Base-by-base conservation (phyloP, 352 stramenopile genomes). In the Globisporangium uncinulatum region DNA sequence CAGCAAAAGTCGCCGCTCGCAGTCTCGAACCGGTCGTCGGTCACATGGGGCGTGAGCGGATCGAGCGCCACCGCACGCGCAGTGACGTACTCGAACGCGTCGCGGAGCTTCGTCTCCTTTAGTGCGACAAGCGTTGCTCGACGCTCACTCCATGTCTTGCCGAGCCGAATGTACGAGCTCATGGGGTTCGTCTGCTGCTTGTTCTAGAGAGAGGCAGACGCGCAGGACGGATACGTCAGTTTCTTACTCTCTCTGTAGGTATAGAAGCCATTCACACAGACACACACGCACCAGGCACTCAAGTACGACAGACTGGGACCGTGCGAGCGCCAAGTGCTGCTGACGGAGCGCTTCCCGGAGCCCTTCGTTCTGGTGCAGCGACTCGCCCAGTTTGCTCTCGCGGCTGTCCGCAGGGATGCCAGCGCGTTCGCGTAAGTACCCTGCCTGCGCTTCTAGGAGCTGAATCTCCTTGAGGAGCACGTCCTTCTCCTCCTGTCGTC, bases 141-240 rank as follows among this genome's bases (percentile, higher is more conserved):
- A 8, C 54, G 56, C 29, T 66, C 56, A 0, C 36, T 42, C 54
- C 52, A 67, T 19, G 75, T 66, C 6, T 44, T 62, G 13, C 60
- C 65, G n/a, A 86, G 52, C 51, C 72, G 73, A 45, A 86, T 77
- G 59, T 65, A 79, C 32, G 55, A 63, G 4, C 76, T 62, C 21
- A 79, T 55, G 6, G 65, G 68, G 21, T 59, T 58, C 13, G 65
- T 56, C 31, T 57, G 56, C 32, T 54, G 14, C 1, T 11, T 14
- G 9, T 17, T 44, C 17, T 47, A n/a, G 7, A 5, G 6, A 32
- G 14, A 4, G 3, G 20, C 8, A 14, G 13, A 13, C 24, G 24
- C 29, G 14, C 17, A 20, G 13, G 2, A 6, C 32, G 5, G 9
- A 9, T 4, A n/a, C 15, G 29, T 52, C 6, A 52, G 47, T 7